Base-by-base conservation (phyloP, 2,329 filamentous ascomycete genomes). In the Hypocreales sp. region DNA sequence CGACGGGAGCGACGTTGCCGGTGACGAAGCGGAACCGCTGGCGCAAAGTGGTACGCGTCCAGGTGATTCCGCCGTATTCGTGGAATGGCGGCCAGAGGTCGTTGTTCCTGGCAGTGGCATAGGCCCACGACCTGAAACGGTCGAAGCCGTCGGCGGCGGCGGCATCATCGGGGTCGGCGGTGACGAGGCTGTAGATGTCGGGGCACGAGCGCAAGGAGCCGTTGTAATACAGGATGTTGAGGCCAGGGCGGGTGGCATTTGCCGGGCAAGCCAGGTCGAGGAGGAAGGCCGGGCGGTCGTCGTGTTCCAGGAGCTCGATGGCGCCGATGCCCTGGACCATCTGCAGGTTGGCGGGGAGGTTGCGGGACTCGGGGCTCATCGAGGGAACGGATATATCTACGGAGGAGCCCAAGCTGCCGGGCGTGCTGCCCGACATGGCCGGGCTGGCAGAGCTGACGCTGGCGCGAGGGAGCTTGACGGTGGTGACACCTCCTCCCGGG, bases 281-380 rank as follows among this genome's bases (percentile, higher is more conserved):
- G 22, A 87, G 64, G 40, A 87, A 82, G 0, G 77, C 80, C 3
- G 79, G 81, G 25, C 81, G 61, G 26, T 77, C 69, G 45, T 90
- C 81, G 37, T 79, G 68, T 42, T 87, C 79, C 22, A 90, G 50
- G 21, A 87, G 55, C 46, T 87, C 81, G 13, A 76, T 52, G 8
- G 82, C 63, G 15, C 77, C 74, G 27, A 84, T 60, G 15, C 66
- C 65, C 22, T 68, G 67, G 5, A 86, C 57, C 27, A 71, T 54
- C 27, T 71, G 61, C 24, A 70, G 36, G 5, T 60, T 58, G 2
- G 67, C 58, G 1, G 56, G 48, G 29, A 58, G 51, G 5, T 55
- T 50, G 34, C 57, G 56, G 15, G 49, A 48, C 30, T 72, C 71
- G 7, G 68, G 62, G 28, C 64, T 73, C 23, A 55, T 45, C 16